phyloP scores from a whole-genome alignment of 345 rosid genomes.

The Lepidium aucheri region DNA sequence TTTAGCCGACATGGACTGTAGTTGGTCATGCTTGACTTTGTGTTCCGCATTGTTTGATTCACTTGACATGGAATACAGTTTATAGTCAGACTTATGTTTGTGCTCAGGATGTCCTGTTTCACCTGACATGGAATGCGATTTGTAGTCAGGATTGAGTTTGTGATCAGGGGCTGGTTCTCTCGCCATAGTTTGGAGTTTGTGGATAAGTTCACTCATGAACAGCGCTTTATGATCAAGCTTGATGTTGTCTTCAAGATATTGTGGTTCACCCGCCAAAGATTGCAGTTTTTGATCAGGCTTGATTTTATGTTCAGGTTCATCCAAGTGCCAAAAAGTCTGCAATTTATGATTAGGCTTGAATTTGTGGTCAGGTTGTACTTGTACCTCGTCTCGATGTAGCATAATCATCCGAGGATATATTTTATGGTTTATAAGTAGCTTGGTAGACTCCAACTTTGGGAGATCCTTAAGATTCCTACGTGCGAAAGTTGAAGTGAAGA shows the following conservation, averaged over 20 bases:
- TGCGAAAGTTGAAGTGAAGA: conserved; percentile 35
- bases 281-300: not conserved
- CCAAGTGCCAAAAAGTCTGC: too few relatives aligned
- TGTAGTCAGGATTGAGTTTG: not conserved
- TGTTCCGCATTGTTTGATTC: too few relatives aligned
- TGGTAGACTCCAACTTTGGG: conserved; percentile 5
- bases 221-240: too few relatives aligned
- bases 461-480: conserved; percentile 35
- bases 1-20: not conserved
- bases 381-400: not conserved
- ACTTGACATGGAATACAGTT: too few relatives aligned
- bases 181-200: too few relatives aligned
- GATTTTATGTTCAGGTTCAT: not conserved
- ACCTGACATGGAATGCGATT: not conserved
- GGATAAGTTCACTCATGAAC: too few relatives aligned
- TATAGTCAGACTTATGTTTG: not conserved
- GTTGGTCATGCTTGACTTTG: not conserved
- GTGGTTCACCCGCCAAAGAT: too few relatives aligned
- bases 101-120: not conserved
- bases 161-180: too few relatives aligned
- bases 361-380: not conserved
- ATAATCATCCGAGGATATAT: conserved; percentile 4
- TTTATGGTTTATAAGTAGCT: not conserved
- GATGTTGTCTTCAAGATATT: too few relatives aligned
- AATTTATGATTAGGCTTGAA: not conserved